A percentile compares a stretch with the other conserved stretches of the same genome.
Evolutionary conservation across 2,329 filamentous ascomycete genomes (phyloP).

Genomic region (Trichophyton equinum): DNA sequence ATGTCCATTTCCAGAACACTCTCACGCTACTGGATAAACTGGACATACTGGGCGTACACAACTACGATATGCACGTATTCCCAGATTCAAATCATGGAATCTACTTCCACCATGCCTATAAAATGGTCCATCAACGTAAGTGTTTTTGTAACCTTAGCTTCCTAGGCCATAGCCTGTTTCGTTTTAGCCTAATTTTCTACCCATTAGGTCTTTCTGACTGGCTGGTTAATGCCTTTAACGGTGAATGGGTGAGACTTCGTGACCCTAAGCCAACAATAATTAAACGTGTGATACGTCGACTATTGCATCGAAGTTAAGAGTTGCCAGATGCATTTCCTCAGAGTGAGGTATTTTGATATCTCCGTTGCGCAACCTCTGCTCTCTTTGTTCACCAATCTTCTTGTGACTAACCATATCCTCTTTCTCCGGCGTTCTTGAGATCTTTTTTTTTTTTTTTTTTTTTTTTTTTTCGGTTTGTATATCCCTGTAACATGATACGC

Average conservation of each 20-base stretch:
- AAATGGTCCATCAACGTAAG: slow-evolving; percentile 86
- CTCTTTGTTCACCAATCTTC: background rate
- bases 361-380: background rate
- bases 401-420: background rate
- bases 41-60: slow-evolving; percentile 67
- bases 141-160: slow-evolving; percentile 17
- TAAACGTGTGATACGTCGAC: slow-evolving; percentile 10
- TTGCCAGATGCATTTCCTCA: background rate
- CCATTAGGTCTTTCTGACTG: slow-evolving; percentile 48
- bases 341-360: background rate
- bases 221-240: slow-evolving; percentile 96
- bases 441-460: no score
- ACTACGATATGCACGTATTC: slow-evolving; percentile 95
- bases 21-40: slow-evolving; percentile 76
- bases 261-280: slow-evolving; percentile 32
- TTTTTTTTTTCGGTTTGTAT: background rate
- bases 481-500: background rate
- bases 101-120: slow-evolving; percentile 84
- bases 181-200: background rate
- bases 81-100: slow-evolving; percentile 94
- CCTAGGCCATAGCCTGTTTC: background rate
- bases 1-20: slow-evolving; percentile 94
- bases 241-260: slow-evolving; percentile 64
- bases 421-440: background rate
- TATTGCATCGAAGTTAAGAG: background rate